Base-by-base conservation (phyloP, 2,329 filamentous ascomycete species). In the Chaetomium olivaceum region DNA sequence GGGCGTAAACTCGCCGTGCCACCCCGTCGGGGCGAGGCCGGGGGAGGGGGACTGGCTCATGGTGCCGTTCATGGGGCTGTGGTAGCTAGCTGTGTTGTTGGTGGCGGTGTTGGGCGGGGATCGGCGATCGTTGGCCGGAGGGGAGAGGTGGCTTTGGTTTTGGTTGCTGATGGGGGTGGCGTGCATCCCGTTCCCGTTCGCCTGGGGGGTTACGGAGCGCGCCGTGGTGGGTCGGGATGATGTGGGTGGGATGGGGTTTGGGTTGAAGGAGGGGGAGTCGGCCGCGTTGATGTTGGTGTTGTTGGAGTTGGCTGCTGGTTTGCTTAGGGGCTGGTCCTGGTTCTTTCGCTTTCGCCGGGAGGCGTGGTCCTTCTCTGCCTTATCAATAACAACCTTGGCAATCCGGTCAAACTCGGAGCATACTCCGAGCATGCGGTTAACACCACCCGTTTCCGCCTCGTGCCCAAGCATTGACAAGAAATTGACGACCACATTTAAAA, bases 331-430 rank as follows among this genome's bases (percentile, higher is more conserved):
- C 70, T 72, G 50, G 63, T 89, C 88, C 54, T 87, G 82, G 67
- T 85, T 88, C 83, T 96, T 97, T 67, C 94, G 87, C 81, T 98
- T 98, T 64, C 92, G 87, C 66, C 91, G 87, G 5, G 87, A 89
- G 29, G 89, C 85, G 43, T 91, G 87, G 60, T 98, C 94, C 73
- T 90, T 92, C 74, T 98, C 94, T 0, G 92, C 87, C 76, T 93
- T 96, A 66, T 98, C 94, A 55, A 98, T 88, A 9, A 97, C 92
- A 3, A 93, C 88, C 74, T 90, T 92, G 43, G 93, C 93, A 69
- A 99, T 97, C 65, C 95, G 88, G 76, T 97, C 93, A 72, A 99
- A 99, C 74, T 99, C 95, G n/a, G 91, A 87, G 77, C 94, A 98
- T 1, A 98, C 90, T 27, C 89, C 90, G 21, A 97, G 85, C 92